Evolutionary conservation across 2,329 filamentous ascomycete species (phyloP).

Genomic region (Neonectria hederae): DNA sequence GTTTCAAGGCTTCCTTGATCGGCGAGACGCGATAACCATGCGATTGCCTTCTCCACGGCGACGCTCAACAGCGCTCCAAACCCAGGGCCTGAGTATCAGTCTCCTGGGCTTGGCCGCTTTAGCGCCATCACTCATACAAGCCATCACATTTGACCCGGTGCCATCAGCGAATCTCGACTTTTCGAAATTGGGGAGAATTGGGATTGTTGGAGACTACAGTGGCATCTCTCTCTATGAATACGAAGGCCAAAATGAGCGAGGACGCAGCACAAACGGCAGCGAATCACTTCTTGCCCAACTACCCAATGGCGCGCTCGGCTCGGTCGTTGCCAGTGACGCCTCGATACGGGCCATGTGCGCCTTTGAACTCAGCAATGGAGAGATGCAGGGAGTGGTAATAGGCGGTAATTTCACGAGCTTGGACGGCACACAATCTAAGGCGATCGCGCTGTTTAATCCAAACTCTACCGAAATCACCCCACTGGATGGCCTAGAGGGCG

Average conservation of each 20-base stretch:
- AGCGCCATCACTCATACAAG: conserved; percentile 55
- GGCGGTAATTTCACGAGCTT: conserved; percentile 97
- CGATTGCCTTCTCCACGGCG: conserved; percentile 57
- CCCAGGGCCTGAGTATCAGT: conserved; percentile 41
- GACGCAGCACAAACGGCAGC: conserved; percentile 77
- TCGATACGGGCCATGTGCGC: conserved; percentile 90
- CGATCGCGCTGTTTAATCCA: conserved; percentile 83
- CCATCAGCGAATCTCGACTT: conserved; percentile 81
- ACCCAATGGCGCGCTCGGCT: conserved; percentile 84
- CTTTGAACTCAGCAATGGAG: conserved; percentile 73
- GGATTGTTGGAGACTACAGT: conserved; percentile 87
- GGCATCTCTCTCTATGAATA: conserved; percentile 92
- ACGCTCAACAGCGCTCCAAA: conserved; percentile 51
- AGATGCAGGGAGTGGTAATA: conserved; percentile 78
- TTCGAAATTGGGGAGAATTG: conserved; percentile 80
- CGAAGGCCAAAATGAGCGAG: conserved; percentile 77
- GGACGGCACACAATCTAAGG: conserved; percentile 77
- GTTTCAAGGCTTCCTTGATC: conserved; percentile 24
- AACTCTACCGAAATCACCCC: conserved; percentile 74
- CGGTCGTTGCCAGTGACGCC: conserved; percentile 80
- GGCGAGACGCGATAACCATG: conserved; percentile 53
- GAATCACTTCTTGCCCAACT: conserved; percentile 82
- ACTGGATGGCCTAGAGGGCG: conserved; percentile 83
- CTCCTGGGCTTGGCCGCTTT: conserved; percentile 54
- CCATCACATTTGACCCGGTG: conserved; percentile 68